These are phyloP conservation scores for Xylariaceae sp. DNA, from an alignment of 2,329 filamentous ascomycete species.

Conservation along the genomic window DNA sequence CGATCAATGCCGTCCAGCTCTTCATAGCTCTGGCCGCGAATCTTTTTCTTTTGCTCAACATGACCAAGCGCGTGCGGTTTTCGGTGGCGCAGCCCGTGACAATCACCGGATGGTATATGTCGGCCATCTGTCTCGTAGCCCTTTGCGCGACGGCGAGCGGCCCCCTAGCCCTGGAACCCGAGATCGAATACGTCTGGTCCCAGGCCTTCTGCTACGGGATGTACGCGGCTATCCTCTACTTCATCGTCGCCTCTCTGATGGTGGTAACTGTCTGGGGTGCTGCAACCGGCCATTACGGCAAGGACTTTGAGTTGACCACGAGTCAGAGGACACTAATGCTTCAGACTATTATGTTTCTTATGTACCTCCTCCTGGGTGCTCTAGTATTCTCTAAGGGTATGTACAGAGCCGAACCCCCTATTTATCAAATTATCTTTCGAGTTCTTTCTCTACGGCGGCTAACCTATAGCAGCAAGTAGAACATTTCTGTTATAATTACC, in stretches of 20 bases:
- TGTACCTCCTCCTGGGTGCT: slow-evolving; percentile 79
- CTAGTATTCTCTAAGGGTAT: slow-evolving; percentile 64
- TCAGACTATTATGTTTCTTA: slow-evolving; percentile 83
- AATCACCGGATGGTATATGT: slow-evolving; percentile 77
- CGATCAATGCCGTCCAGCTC: slow-evolving; percentile 77
- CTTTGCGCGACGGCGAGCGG: slow-evolving; percentile 69
- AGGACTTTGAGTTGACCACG: slow-evolving; percentile 76
- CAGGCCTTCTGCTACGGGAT: slow-evolving; percentile 89
- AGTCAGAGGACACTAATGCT: slow-evolving; percentile 87
- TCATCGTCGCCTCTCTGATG: slow-evolving; percentile 75
- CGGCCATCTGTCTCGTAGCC: slow-evolving; percentile 65
- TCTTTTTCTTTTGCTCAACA: slow-evolving; percentile 81
- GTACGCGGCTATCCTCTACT: slow-evolving; percentile 78
- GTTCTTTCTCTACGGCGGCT: too few relatives aligned
- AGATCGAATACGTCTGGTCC: slow-evolving; percentile 64
- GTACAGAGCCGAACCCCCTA: too few relatives aligned
- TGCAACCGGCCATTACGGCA: slow-evolving; percentile 67
- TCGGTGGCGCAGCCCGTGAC: slow-evolving; percentile 81
- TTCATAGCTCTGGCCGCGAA: slow-evolving; percentile 78
- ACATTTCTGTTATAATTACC: too few relatives aligned
- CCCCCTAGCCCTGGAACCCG: slow-evolving; percentile 48
- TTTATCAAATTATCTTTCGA: too few relatives aligned
- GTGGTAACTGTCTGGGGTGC: slow-evolving; percentile 81
- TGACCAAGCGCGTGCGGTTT: slow-evolving; percentile 79
- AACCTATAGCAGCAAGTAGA: too few relatives aligned